Base-by-base conservation (phyloP, 23 red algal species). In the Pyropia haitanensis region DNA sequence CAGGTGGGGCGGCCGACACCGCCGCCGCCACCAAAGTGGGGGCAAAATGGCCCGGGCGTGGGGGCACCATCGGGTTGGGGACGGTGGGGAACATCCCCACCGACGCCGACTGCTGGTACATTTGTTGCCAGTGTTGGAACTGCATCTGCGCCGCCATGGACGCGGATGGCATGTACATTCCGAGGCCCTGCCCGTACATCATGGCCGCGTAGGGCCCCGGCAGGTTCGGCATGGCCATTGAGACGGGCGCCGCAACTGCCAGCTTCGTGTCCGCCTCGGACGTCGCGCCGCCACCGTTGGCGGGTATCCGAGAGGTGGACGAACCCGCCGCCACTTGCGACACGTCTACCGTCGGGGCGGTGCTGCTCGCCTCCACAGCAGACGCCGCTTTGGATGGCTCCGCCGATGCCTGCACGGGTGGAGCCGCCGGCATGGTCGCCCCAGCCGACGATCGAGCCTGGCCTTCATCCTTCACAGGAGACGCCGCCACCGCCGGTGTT, bases 81-180 rank as follows among this genome's bases (percentile, higher is more conserved):
- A 30, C 66, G 15, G 64, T 64, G 7, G 70, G 55, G 60, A 87
- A 87, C 58, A 87, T 68, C 5, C 74, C 71, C 79, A 84, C 75
- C 22, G 69, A 68, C 9, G 56, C 69, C 24, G 68, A 46, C 39
- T 46, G 79, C 5, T 65, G 58, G 55, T 59, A 71, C 77, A 84
- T 84, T 25, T 60, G 66, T 0, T 68, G 79, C 24, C 24, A 29
- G 12, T 68, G 68, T 0, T 59, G 62, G 10, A 71, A 27, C 58
- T 67, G 56, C 68, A 84, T 84, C 23, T 75, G 57, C 53, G 58
- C 58, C 6, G 49, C 68, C 17, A 26, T 46, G 26, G 73, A 71
- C 59, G 65, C 69, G 1, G 69, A 68, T 20, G 75, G 50, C 44
- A 84, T 59, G 26, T 75, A 32, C 79, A 84, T 84, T 2, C 69